Evolutionary conservation across 768 basidiomycete species (phyloP).

Genomic region (Pulveroboletus sp.): DNA sequence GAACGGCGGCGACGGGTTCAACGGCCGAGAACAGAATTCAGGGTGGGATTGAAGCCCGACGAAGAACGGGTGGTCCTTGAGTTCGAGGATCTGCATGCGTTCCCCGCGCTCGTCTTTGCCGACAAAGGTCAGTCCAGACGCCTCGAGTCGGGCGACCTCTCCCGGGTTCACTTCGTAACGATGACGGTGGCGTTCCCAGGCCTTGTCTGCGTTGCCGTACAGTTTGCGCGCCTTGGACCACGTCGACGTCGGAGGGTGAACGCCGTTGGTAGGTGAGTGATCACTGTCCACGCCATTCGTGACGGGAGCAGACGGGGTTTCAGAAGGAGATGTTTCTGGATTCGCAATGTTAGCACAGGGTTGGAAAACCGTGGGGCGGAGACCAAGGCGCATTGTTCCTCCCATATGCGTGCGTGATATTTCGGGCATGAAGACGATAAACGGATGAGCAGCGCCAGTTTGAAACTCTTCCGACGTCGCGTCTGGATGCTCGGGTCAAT

Average conservation of each 20-base stretch:
- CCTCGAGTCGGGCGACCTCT: constrained; percentile 67
- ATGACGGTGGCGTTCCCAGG: constrained; percentile 97
- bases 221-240: constrained; percentile 74
- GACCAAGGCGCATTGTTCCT: constrained; percentile 98
- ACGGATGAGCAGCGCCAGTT: constrained; percentile 55
- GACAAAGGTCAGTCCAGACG: constrained; percentile 69
- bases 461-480: constrained; percentile 86
- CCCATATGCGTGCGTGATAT: constrained; percentile 98
- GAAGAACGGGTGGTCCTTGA: constrained; percentile 91
- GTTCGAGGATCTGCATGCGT: constrained; percentile 94
- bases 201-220: constrained; percentile 76
- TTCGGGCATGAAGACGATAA: constrained; percentile 98
- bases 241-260: constrained; percentile 42
- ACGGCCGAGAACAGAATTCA: constrained; percentile 95
- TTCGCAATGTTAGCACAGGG: constrained; percentile 27
- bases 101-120: constrained; percentile 96
- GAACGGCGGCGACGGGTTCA: constrained; percentile 97
- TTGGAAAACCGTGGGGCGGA: constrained; percentile 93
- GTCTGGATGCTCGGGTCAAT: constrained; percentile 40
- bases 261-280: constrained; percentile 5
- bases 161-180: constrained; percentile 94
- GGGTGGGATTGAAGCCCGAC: constrained; percentile 95
- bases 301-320: constrained; percentile 7
- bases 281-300: constrained; percentile 1
- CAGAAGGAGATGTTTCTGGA: constrained; percentile 13